Base-by-base conservation (phyloP, 116 monocot species). In the Trichopus zeylanicus region DNA sequence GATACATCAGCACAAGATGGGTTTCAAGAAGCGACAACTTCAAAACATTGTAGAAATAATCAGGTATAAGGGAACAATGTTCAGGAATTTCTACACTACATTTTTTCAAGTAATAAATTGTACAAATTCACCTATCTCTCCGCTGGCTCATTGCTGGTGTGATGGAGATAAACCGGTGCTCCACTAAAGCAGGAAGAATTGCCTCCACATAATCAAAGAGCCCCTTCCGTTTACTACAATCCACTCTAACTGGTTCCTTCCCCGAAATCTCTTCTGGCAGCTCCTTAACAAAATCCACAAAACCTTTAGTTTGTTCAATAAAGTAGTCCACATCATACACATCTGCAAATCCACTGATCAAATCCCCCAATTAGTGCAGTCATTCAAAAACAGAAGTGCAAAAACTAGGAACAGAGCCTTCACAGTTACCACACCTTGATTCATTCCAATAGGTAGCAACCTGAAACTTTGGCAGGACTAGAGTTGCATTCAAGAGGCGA, bases 391-490 rank as follows among this genome's bases (percentile, higher is more conserved):
- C 23, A 49, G 22, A 20, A 49, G 8, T 49, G 19, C 5, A 48
- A 24, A 49, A 19, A 49, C 18, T 16, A 42, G n/a, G 3, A 42
- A 13, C n/a, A 42, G 0, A 42, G n/a, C 18, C 7, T 20, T 23
- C 38, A 11, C 12, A 46, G n/a, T 24, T 58, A 31, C 13, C 8
- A 20, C 64, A 90, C 95, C 90, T 95, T 4, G 95, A 76, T 64
- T 95, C 95, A 48, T 95, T 95, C 95, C 95, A 95, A 38, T 95
- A 95, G 2, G 89, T 86, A n/a, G 95, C 90, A n/a, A 76, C 95
- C 66, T 95, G 83, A 63, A 95, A 90, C 55, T 84, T 95, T 1
- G 89, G 94, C 68, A 95, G 62, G 1, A 95, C 76, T 30, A 95
- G 55, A 28, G 89, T 95, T 18, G 95, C 86, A 65, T 95, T 95